phyloP scores from a whole-genome alignment of 495 filamentous ascomycete genomes.

The Pyrenopolyporus hunteri region DNA sequence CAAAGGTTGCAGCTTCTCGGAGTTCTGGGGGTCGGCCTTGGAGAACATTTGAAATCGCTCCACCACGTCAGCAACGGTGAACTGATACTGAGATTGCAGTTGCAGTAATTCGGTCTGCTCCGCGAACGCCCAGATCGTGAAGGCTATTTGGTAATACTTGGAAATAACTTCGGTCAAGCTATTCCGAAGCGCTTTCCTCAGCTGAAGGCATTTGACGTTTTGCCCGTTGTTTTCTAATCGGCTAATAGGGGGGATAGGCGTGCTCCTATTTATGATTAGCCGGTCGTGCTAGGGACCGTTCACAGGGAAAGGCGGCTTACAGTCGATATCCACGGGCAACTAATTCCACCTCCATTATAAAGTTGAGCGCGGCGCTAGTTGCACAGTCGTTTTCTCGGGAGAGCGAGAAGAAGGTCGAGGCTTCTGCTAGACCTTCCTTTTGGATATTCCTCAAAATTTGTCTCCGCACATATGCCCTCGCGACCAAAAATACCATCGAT shows the following conservation, averaged over 20 bases:
- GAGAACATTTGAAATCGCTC: constrained; percentile 56
- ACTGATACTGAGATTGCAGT: constrained; percentile 55
- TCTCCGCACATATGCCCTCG: constrained; percentile 75
- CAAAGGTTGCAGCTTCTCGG: constrained; percentile 78
- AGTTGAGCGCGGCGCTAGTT: constrained; percentile 76
- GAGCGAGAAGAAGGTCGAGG: constrained; percentile 72
- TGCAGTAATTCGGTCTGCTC: constrained; percentile 68
- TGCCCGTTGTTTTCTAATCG: constrained; percentile 80
- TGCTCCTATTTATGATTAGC: constrained; percentile 69
- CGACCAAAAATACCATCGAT: constrained; percentile 59
- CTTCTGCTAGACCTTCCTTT: constrained; percentile 74
- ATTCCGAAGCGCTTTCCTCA: constrained; percentile 75
- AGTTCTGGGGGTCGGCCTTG: constrained; percentile 69
- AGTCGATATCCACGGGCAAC: constrained; percentile 93
- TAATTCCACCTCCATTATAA: constrained; percentile 95
- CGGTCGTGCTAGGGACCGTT: background rate
- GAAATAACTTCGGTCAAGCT: constrained; percentile 72
- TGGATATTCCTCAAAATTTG: constrained; percentile 86
- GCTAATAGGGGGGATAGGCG: constrained; percentile 82
- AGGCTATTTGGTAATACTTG: constrained; percentile 69
- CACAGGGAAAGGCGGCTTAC: constrained; percentile 54
- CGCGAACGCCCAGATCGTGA: constrained; percentile 70
- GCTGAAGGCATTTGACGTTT: constrained; percentile 74
- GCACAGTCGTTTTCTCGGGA: constrained; percentile 85
- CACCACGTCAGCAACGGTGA: constrained; percentile 70